Evolutionary conservation across 345 rosid species (phyloP).

Genomic region (Ricinus communis): DNA sequence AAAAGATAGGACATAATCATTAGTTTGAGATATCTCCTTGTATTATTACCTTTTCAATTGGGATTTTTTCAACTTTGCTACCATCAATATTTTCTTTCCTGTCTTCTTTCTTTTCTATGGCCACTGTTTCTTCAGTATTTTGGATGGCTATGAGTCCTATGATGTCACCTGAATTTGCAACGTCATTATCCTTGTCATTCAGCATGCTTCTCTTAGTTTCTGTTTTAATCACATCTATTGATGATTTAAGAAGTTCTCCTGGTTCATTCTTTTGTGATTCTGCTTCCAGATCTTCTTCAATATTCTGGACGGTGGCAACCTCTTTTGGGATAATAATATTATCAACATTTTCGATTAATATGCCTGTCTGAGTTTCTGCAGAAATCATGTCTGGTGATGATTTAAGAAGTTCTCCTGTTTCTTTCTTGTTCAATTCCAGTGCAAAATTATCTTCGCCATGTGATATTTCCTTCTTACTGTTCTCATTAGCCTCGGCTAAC

Average conservation of each 20-base stretch:
- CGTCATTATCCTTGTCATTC: slow-evolving; percentile 4
- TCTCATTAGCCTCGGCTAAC: neutral
- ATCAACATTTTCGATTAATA: neutral
- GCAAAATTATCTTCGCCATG: slow-evolving; percentile 11
- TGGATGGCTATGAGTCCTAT: slow-evolving; percentile 14
- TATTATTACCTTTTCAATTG: slow-evolving; percentile 21
- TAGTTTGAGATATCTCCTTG: neutral
- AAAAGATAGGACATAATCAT: neutral
- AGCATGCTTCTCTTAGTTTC: slow-evolving; percentile 1
- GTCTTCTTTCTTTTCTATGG: slow-evolving; percentile 9
- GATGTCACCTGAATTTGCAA: neutral
- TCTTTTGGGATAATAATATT: neutral
- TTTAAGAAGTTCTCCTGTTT: neutral
- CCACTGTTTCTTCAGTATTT: slow-evolving; percentile 9
- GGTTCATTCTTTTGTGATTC: neutral
- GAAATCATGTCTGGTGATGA: neutral
- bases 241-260: slow-evolving; percentile 7
- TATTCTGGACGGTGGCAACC: neutral
- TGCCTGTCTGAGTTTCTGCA: neutral
- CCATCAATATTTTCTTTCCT: slow-evolving; percentile 12
- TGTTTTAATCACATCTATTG: neutral
- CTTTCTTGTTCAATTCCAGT: slow-evolving; percentile 2
- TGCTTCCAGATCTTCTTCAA: neutral
- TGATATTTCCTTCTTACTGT: slow-evolving; percentile 3
- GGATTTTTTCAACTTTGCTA: neutral